Evolutionary conservation across 192 early-diverging fungal species (phyloP).

Genomic region (Backusella morwellensis): DNA sequence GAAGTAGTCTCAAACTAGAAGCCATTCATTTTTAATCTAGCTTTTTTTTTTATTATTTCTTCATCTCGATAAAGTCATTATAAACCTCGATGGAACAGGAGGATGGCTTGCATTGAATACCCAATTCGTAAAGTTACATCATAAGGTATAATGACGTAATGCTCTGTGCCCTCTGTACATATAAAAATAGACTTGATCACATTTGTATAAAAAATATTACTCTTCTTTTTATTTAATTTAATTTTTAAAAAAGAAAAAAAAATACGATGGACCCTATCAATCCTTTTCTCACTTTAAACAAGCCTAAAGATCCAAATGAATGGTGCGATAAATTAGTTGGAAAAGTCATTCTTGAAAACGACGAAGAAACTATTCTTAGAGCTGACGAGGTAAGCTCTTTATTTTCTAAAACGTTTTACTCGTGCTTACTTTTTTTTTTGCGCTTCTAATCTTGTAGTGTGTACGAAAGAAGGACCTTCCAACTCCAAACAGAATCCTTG

Average conservation of each 20-base stretch:
- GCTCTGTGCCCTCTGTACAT: too few species aligned
- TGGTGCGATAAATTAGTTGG: constrained; percentile 35
- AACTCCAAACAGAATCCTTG: constrained; percentile 34
- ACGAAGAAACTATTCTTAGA: neutral
- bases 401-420: neutral
- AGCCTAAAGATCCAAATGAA: neutral
- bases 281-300: neutral
- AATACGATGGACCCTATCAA: neutral
- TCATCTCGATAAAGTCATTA: neutral
- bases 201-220: neutral
- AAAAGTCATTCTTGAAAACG: constrained; percentile 25
- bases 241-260: neutral
- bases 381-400: constrained; percentile 11
- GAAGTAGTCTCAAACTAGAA: neutral
- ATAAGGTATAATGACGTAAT: neutral
- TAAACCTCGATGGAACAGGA: neutral
- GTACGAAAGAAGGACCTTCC: constrained; percentile 43
- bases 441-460: constrained; percentile 15
- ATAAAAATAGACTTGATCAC: neutral
- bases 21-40: neutral
- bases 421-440: neutral
- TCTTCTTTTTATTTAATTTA: neutral
- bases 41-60: neutral
- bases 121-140: neutral
- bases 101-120: neutral